Conservation (phyloP, 1,284 basidiomycete genomes). For the Ganoderma multipileum region DNA sequence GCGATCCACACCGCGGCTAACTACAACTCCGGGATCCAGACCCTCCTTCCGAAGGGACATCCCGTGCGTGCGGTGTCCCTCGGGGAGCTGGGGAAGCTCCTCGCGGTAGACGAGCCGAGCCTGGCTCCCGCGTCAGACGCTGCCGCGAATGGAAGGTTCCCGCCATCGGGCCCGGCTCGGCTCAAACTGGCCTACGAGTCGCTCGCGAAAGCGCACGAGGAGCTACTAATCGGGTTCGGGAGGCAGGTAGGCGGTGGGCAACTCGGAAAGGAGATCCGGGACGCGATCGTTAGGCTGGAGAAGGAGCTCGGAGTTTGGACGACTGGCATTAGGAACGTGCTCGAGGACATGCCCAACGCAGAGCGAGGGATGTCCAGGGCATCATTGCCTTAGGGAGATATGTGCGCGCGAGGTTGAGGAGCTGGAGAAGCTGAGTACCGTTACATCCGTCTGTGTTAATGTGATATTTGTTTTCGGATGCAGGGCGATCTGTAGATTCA, state of each 20-base stretch:
- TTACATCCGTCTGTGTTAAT: not conserved
- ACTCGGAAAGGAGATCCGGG: slow-evolving; percentile 63
- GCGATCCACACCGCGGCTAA: slow-evolving; percentile 64
- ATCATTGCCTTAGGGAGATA: not conserved
- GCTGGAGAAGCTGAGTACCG: not conserved
- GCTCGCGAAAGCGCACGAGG: slow-evolving; percentile 63
- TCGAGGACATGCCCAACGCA: slow-evolving; percentile 44
- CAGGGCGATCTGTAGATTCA: not conserved
- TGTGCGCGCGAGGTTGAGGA: not conserved
- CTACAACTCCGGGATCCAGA: slow-evolving; percentile 61
- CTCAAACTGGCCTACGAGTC: slow-evolving; percentile 70
- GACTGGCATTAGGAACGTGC: slow-evolving; percentile 55
- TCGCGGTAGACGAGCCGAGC: slow-evolving; percentile 75
- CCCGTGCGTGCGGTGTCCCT: slow-evolving; percentile 81
- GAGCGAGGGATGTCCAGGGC: slow-evolving; percentile 7
- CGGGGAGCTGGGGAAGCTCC: slow-evolving; percentile 83
- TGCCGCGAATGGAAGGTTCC: slow-evolving; percentile 47
- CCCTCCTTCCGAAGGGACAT: slow-evolving; percentile 71
- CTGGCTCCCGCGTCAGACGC: slow-evolving; percentile 35
- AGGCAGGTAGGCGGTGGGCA: slow-evolving; percentile 63
- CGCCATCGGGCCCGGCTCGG: slow-evolving; percentile 68
- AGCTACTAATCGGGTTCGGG: slow-evolving; percentile 71
- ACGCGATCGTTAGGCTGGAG: slow-evolving; percentile 63
- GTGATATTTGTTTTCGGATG: not conserved
- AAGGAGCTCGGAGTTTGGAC: slow-evolving; percentile 75